These are phyloP conservation scores for Wickerhamiella australiensis DNA, from an alignment of 805 yeast genomes.

Conservation along the genomic window DNA sequence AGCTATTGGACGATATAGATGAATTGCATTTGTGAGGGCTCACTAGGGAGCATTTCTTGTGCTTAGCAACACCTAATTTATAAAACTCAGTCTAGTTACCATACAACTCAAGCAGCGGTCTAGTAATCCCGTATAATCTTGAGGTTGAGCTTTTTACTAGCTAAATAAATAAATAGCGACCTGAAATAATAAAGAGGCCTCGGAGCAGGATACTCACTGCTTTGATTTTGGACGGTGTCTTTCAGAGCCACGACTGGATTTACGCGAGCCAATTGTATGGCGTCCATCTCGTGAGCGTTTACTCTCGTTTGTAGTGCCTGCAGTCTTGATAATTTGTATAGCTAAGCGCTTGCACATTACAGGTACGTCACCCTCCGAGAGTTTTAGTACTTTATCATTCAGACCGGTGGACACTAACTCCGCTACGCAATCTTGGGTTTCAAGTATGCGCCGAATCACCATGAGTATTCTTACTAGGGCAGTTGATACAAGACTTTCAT, in stretches of 20 bases:
- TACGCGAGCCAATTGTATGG: neutral
- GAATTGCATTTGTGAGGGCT: constrained; percentile 37
- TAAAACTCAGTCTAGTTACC: neutral
- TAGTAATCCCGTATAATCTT: too few species aligned
- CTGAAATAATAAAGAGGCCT: too few species aligned
- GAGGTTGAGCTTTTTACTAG: neutral
- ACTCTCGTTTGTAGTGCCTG: neutral
- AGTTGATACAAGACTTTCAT: constrained; percentile 1
- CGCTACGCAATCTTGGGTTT: neutral
- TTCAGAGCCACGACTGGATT: neutral
- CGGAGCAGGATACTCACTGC: neutral
- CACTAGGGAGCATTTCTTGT: neutral
- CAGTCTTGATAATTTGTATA: constrained; percentile 3
- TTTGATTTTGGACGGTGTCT: neutral
- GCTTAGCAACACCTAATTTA: neutral
- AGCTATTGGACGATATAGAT: constrained; percentile 85
- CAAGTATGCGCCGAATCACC: constrained; percentile 5
- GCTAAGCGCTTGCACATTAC: constrained; percentile 11
- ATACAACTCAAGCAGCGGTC: too few species aligned
- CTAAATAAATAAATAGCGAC: neutral
- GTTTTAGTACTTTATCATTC: neutral
- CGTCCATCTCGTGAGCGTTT: neutral
- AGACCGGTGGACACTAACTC: constrained; percentile 8
- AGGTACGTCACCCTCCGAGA: constrained; percentile 5
- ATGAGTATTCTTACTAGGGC: constrained; percentile 11